Evolutionary conservation across 2,329 filamentous ascomycete genomes (phyloP), one percentile per base, ranked within the genome.

Genomic region (Cordyceps javanica): DNA sequence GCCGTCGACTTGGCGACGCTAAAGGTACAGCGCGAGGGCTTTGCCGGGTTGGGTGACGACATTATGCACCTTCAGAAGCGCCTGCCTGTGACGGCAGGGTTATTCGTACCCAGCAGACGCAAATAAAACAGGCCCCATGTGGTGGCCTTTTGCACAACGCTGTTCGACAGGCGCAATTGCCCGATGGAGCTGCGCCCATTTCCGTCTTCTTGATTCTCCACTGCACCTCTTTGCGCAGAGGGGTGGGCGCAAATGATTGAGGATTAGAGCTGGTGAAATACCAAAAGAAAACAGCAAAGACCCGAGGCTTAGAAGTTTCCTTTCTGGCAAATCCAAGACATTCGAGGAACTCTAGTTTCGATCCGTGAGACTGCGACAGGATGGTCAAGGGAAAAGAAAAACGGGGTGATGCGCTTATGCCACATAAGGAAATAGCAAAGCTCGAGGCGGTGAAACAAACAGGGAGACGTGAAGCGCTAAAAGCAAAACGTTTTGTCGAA

Each of bases 1-100:
- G 85, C 86, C 48, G 87, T 86, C 62, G 75, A 79, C 59, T 69
- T 91, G 67, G 87, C 87, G 54, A 86, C 86, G 41, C 74, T 77
- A 60, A 91, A 91, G 70, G 83, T 90, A 44, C 75, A 81, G 61
- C 81, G 79, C 61, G 83, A 89, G 63, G 87, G 87, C 5, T 90
- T 90, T 68, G 69, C 69, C 57, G 77, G 77, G 30, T 72, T 88
- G 62, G 77, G 66, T 51, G 60, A 60, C 62, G 66, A 69, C 60
- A 65, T 67, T 36, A 10, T 38, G 16, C 21, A 26, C 5, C 14
- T 21, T 28, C 5, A 28, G 30, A 36, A 39, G 36, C 45, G 45
- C 32, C 26, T 8, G 13, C 32, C 45, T 25, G 45, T 56, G 34
- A 56, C 54, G 14, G 34, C 32, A 14, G 32, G 13, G 45, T 56